These are phyloP conservation scores for Pseudotsuga menziesii DNA, from an alignment of 75 land plant species.

Conservation along the genomic window DNA sequence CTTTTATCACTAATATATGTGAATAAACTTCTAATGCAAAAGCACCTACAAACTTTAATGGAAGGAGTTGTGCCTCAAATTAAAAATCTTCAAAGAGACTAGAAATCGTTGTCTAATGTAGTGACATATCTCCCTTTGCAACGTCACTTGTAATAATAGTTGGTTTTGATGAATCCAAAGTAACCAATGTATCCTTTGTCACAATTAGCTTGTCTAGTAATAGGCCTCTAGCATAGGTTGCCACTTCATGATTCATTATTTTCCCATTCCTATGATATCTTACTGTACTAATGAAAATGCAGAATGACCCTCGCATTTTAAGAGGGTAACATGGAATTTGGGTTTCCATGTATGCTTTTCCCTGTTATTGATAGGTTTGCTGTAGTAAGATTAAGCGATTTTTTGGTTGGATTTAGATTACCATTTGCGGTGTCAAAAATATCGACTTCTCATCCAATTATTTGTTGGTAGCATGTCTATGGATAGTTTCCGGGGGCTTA, in stretches of 20 bases:
- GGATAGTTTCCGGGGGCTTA: too few relatives aligned
- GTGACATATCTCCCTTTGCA: slow-evolving; percentile 23
- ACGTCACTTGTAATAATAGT: slow-evolving; percentile 37
- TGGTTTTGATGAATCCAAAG: slow-evolving; percentile 44
- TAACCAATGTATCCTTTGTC: slow-evolving; percentile 35
- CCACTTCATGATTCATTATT: slow-evolving; percentile 34
- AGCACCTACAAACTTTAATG: slow-evolving; percentile 33
- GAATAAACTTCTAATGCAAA: slow-evolving; percentile 38
- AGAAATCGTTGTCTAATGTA: slow-evolving; percentile 36
- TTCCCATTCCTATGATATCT: slow-evolving; percentile 59
- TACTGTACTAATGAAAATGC: too few relatives aligned
- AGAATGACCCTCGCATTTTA: too few relatives aligned
- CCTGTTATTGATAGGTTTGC: too few relatives aligned
- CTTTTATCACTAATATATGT: slow-evolving; percentile 37
- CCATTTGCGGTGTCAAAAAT: too few relatives aligned
- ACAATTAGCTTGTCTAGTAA: slow-evolving; percentile 39
- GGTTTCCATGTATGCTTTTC: too few relatives aligned
- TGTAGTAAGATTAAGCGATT: too few relatives aligned
- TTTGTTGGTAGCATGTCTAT: too few relatives aligned
- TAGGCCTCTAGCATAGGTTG: slow-evolving; percentile 34
- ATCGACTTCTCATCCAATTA: too few relatives aligned
- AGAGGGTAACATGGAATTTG: too few relatives aligned
- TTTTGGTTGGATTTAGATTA: too few relatives aligned
- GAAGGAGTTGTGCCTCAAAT: slow-evolving; percentile 35
- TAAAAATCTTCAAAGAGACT: slow-evolving; percentile 37